Evolutionary conservation across 257 asterid genomes (phyloP).

Genomic region (Leonotis leonurus): DNA sequence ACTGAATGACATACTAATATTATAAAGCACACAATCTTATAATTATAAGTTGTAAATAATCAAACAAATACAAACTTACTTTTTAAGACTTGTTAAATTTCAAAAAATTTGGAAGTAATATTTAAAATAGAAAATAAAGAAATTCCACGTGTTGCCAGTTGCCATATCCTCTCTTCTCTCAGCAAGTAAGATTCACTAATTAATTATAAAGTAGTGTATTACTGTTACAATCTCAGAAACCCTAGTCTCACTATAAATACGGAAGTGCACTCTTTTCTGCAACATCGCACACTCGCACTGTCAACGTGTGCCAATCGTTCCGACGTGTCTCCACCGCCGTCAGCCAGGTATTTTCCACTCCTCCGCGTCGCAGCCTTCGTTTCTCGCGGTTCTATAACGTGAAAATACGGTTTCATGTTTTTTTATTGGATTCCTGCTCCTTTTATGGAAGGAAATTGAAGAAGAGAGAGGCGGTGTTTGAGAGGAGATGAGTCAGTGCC

Average conservation of each 20-base stretch:
- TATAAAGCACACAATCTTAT: too few relatives aligned
- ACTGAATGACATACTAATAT: too few relatives aligned
- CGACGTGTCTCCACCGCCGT: too few relatives aligned
- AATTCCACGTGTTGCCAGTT: background rate
- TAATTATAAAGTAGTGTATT: background rate
- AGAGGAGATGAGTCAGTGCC: slow-evolving; percentile 36
- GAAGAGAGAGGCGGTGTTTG: slow-evolving; percentile 2
- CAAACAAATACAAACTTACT: too few relatives aligned
- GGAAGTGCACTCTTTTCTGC: background rate
- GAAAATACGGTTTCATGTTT: background rate
- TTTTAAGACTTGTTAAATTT: too few relatives aligned
- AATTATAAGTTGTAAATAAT: too few relatives aligned
- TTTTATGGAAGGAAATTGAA: too few relatives aligned
- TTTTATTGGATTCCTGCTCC: too few relatives aligned
- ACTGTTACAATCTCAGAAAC: background rate
- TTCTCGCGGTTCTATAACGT: background rate
- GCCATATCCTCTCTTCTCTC: too few relatives aligned
- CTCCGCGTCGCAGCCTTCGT: slow-evolving; percentile 1
- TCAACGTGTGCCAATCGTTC: slow-evolving; percentile 1
- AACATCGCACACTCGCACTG: background rate
- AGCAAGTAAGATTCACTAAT: background rate
- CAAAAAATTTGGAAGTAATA: too few relatives aligned
- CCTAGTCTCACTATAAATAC: slow-evolving; percentile 10
- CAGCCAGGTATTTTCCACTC: too few relatives aligned
- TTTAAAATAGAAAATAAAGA: too few relatives aligned